phyloP scores from a whole-genome alignment of 371 early-diverging fungal species.

The Mucor racemosus region DNA sequence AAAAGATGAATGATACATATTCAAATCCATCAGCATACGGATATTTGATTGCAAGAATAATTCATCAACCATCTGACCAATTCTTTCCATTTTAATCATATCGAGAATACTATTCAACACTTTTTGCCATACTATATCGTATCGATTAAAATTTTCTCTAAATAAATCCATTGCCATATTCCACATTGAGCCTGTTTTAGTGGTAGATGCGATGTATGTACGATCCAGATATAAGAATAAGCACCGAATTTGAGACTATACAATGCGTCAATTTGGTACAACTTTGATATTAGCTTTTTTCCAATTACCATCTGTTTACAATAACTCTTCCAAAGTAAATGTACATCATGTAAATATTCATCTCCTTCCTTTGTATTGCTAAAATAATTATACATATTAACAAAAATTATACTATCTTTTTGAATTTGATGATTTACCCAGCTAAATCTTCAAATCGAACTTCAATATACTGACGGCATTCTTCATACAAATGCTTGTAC shows the following conservation, averaged over 20 bases:
- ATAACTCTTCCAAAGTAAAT: constrained; percentile 68
- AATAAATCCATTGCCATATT: constrained; percentile 83
- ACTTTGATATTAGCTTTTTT: neutral
- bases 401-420: no score
- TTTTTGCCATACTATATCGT: constrained; percentile 55
- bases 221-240: constrained; percentile 93
- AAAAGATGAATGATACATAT: constrained; percentile 73
- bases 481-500: constrained; percentile 65
- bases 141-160: constrained; percentile 59
- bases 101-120: constrained; percentile 57
- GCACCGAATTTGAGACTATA: constrained; percentile 75
- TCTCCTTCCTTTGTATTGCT: constrained; percentile 29
- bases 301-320: constrained; percentile 69
- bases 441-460: constrained; percentile 19
- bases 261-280: neutral
- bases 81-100: constrained; percentile 64
- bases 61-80: constrained; percentile 9
- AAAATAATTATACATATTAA: neutral
- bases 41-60: constrained; percentile 64
- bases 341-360: constrained; percentile 58
- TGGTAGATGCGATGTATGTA: constrained; percentile 77
- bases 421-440: neutral
- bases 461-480: constrained; percentile 57
- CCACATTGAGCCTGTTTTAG: constrained; percentile 79
- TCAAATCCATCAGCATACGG: constrained; percentile 83